Conservation (phyloP, 768 basidiomycete species). For the Fistulinella prunicolor region DNA sequence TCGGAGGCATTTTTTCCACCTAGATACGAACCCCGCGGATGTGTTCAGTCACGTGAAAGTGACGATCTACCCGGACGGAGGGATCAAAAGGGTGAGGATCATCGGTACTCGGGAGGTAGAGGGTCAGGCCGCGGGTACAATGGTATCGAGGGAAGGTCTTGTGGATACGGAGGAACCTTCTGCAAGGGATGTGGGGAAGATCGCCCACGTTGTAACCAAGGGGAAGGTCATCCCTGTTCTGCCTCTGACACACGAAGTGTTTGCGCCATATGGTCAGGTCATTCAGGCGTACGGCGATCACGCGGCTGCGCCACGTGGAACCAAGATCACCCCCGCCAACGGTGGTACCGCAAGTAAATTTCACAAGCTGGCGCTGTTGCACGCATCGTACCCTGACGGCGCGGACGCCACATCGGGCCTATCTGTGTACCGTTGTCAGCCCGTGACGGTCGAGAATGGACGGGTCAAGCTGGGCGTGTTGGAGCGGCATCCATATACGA, state of each 20-base stretch:
- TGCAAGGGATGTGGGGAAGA: not conserved
- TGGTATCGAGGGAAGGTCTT: constrained; percentile 5
- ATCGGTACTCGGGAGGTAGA: constrained; percentile 54
- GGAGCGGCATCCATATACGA: constrained; percentile 87
- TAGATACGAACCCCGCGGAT: constrained; percentile 57
- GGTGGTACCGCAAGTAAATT: constrained; percentile 89
- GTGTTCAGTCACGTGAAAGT: constrained; percentile 82
- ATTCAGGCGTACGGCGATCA: constrained; percentile 81
- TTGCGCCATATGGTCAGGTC: constrained; percentile 86
- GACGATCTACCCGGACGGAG: constrained; percentile 93
- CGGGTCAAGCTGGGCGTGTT: constrained; percentile 64
- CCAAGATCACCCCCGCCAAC: constrained; percentile 79
- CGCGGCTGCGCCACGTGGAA: constrained; percentile 61
- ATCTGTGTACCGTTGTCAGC: constrained; percentile 82
- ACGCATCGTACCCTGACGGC: constrained; percentile 59
- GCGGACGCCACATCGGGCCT: constrained; percentile 62
- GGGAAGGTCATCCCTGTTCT: constrained; percentile 47
- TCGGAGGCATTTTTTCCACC: constrained; percentile 84
- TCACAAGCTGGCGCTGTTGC: constrained; percentile 80
- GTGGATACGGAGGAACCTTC: constrained; percentile 4
- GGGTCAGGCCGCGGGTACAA: constrained; percentile 5
- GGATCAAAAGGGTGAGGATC: constrained; percentile 88
- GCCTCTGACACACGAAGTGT: constrained; percentile 81
- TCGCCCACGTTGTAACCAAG: constrained; percentile 9
- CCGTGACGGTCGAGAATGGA: constrained; percentile 42